Evolutionary conservation across 192 early-diverging fungal species (phyloP), one percentile per base, ranked within the genome.

Genomic region (Umbelopsis sp.): DNA sequence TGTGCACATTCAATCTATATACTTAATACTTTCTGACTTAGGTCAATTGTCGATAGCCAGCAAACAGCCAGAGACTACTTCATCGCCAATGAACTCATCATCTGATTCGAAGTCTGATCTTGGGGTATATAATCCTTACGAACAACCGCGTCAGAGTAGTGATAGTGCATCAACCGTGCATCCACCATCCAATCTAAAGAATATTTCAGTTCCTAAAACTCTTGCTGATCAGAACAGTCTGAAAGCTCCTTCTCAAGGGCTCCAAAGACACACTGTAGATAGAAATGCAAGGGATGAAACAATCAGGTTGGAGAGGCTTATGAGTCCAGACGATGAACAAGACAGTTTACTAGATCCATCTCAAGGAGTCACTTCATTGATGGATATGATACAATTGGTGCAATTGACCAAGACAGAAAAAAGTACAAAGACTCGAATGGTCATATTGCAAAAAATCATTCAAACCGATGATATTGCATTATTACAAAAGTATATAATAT

Each of bases 281-380:
- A 62, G 56, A 62, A 62, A 31, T 32, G 31, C 29, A 29, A 22
- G 29, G 29, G 56, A 62, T 20, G 56, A 62, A 12, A 7, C 11
- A 11, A 34, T 14, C 0, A 29, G 56, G 34, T 2, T 26, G 29
- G 31, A 31, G 7, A 29, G 56, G 14, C 17, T 62, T 0, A 34
- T 20, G 25, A 62, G 56, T n/a, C 31, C 56, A 29, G 56, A 62
- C 29, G 31, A 29, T 20, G 56, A 62, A 11, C 8, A 29, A 34
- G 56, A 62, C 56, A 62, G 56, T 62, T 26, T 62, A 32, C 34
- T 62, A 32, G 56, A 62, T 62, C 56, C 56, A 34, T 62, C 56
- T 20, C 56, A 62, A 62, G 56, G 56, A 17, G 56, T 62, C 9
- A 62, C 56, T 34, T 62, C 56, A 34, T 34, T 62, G 17, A 62